Conservation (phyloP, 345 rosid genomes). For the Heritiera littoralis region DNA sequence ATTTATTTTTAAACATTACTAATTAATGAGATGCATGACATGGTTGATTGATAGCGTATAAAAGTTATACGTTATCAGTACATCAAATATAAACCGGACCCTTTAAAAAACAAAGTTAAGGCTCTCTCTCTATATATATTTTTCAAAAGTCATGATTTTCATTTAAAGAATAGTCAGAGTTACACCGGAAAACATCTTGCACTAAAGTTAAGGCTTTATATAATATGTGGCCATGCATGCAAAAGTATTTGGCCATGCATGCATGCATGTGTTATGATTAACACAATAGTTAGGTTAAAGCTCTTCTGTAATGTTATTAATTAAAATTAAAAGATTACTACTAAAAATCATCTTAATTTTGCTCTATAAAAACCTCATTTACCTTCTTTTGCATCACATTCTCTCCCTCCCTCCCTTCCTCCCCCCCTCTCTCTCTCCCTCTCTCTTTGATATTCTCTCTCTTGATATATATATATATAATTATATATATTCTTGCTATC, state of each 20-base stretch:
- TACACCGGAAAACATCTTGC: too few species aligned
- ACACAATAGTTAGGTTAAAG: conserved; percentile 38
- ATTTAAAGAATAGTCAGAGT: too few species aligned
- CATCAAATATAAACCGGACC: too few species aligned
- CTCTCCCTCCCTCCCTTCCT: not conserved
- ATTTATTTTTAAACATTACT: too few species aligned
- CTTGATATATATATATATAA: not conserved
- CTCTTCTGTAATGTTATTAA: not conserved
- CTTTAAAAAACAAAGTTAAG: too few species aligned
- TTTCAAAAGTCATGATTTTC: too few species aligned
- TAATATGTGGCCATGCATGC: conserved; percentile 22
- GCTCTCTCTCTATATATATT: too few species aligned
- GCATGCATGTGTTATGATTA: conserved; percentile 37
- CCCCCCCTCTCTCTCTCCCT: not conserved
- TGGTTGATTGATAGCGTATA: too few species aligned
- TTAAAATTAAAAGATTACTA: not conserved
- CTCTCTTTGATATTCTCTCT: not conserved
- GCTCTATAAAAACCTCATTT: conserved; percentile 44
- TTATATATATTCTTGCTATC: not conserved
- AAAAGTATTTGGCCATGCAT: conserved; percentile 22
- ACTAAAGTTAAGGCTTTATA: too few species aligned
- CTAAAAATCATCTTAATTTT: conserved; percentile 10
- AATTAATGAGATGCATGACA: too few species aligned
- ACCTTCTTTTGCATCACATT: conserved; percentile 8
- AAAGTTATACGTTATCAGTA: too few species aligned